phyloP scores from a whole-genome alignment of 108 stramenopile species.

The Cyclotella cryptica region DNA sequence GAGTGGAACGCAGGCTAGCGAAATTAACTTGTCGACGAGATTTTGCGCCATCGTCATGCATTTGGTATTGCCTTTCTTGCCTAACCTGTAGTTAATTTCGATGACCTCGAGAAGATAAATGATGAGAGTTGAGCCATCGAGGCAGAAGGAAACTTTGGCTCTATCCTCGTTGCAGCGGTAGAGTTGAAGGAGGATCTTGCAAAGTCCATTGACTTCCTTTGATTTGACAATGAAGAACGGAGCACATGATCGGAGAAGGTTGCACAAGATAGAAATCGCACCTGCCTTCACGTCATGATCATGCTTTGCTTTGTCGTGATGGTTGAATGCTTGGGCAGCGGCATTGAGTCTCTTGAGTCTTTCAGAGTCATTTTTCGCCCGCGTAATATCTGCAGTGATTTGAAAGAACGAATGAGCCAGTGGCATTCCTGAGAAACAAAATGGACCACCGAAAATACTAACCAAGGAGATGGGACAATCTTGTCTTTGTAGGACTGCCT shows the following conservation, averaged over 20 bases:
- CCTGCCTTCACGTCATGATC: constrained; percentile 41
- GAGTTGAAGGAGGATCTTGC: constrained; percentile 28
- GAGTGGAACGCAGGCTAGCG: constrained; percentile 30
- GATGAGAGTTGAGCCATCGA: constrained; percentile 38
- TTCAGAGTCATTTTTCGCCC: constrained; percentile 34
- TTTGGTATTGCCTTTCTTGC: constrained; percentile 38
- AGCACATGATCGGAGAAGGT: constrained; percentile 43
- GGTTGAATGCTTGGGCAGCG: constrained; percentile 33
- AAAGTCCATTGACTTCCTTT: constrained; percentile 24
- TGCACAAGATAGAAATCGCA: constrained; percentile 38
- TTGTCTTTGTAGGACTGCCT: constrained; percentile 25
- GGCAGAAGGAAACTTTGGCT: constrained; percentile 38
- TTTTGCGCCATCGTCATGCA: constrained; percentile 33
- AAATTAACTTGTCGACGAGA: constrained; percentile 24
- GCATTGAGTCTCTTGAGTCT: constrained; percentile 26
- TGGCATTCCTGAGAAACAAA: neutral
- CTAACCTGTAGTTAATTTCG: constrained; percentile 45
- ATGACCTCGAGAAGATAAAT: constrained; percentile 37
- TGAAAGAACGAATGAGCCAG: neutral
- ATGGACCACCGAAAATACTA: neutral
- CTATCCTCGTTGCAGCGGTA: constrained; percentile 40
- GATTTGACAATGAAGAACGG: constrained; percentile 44
- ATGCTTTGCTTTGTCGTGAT: constrained; percentile 34
- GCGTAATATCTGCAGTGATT: constrained; percentile 32
- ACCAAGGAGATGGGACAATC: constrained; percentile 45